phyloP scores from a whole-genome alignment of 495 filamentous ascomycete species.

The Stereocaulon alpinum region DNA sequence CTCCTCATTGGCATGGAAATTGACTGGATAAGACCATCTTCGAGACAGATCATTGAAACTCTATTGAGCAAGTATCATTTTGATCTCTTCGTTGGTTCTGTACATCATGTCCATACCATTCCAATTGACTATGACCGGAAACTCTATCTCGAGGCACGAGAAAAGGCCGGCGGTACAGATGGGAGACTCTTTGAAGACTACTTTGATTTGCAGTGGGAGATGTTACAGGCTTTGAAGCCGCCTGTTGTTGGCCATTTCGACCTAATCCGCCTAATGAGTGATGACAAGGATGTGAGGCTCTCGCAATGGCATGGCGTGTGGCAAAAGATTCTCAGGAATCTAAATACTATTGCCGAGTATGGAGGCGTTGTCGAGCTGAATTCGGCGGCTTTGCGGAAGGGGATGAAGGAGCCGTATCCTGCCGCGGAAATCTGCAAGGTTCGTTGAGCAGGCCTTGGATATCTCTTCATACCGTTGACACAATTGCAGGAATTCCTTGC shows the following conservation, averaged over 20 bases:
- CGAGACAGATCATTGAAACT: conserved; percentile 42
- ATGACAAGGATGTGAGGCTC: conserved; percentile 51
- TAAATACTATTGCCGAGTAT: conserved; percentile 57
- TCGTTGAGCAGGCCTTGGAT: conserved; percentile 19
- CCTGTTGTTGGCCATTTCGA: conserved; percentile 89
- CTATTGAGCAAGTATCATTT: conserved; percentile 52
- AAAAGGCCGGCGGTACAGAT: conserved; percentile 51
- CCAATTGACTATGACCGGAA: conserved; percentile 79
- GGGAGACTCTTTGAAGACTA: conserved; percentile 66
- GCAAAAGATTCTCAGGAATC: conserved; percentile 61
- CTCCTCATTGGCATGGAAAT: conserved; percentile 85
- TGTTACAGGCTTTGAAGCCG: conserved; percentile 65
- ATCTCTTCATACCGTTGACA: neutral
- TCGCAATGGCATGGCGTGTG: conserved; percentile 51
- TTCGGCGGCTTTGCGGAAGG: conserved; percentile 75
- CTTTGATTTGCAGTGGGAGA: conserved; percentile 75
- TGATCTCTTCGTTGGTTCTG: conserved; percentile 82
- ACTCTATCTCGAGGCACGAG: conserved; percentile 55
- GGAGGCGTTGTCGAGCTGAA: conserved; percentile 85
- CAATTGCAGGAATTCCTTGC: conserved; percentile 43
- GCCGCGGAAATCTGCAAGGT: conserved; percentile 68
- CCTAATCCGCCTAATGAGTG: conserved; percentile 70
- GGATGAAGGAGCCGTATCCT: conserved; percentile 84
- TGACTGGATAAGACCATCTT: conserved; percentile 76
- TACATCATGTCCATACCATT: conserved; percentile 76